A percentile compares a stretch with the other conserved stretches of the same genome.
Evolutionary conservation across 345 rosid genomes (phyloP).

Genomic region (Brassica juncea): DNA sequence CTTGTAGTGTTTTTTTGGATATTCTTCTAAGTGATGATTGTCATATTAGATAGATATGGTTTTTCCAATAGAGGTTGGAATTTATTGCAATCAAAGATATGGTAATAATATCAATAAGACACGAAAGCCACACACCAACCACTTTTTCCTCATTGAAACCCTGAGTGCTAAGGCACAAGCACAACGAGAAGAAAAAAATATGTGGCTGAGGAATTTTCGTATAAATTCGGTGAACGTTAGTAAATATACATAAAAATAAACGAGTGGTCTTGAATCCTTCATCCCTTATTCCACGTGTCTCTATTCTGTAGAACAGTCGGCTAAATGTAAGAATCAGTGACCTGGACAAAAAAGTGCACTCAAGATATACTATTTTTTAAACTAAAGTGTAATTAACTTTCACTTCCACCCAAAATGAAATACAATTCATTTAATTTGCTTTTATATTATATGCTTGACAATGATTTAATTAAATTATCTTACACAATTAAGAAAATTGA

Average conservation of each 20-base stretch:
- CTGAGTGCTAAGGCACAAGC: background rate
- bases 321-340: constrained; percentile 23
- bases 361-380: background rate
- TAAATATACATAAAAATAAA: background rate
- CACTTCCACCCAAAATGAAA: constrained; percentile 12
- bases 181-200: background rate
- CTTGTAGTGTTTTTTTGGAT: background rate
- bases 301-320: constrained; percentile 23
- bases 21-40: constrained; percentile 1
- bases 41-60: background rate
- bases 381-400: constrained; percentile 8
- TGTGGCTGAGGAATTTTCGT: constrained; percentile 26
- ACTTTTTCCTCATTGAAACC: constrained; percentile 5
- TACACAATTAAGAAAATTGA: constrained; percentile 5
- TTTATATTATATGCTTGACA: background rate
- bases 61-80: background rate
- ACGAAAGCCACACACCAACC: constrained; percentile 30
- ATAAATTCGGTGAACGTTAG: background rate
- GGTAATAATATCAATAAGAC: background rate
- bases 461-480: constrained; percentile 3
- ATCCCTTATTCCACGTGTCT: constrained; percentile 22
- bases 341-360: constrained; percentile 41
- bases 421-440: background rate
- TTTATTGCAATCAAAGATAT: constrained; percentile 14
- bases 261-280: constrained; percentile 12